Conservation (phyloP, 225 moss, liverwort and hornwort species). For the Straminergon stramineum region DNA sequence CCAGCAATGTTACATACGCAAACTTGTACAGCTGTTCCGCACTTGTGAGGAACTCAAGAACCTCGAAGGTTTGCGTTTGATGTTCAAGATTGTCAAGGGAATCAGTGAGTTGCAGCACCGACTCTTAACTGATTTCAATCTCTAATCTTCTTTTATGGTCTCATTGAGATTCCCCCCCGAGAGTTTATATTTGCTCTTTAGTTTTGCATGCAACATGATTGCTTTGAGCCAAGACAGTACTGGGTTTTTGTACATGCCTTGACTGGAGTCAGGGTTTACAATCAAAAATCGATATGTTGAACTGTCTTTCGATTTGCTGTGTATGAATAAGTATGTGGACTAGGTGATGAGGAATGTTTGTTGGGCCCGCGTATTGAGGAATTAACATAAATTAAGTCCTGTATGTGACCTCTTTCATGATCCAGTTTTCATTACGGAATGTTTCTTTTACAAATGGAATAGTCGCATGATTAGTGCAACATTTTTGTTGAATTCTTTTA, state of each 20-base stretch:
- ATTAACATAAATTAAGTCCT: neutral
- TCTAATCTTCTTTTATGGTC: neutral
- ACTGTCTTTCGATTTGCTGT: neutral
- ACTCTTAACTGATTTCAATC: neutral
- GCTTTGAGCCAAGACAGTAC: neutral
- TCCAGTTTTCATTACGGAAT: neutral
- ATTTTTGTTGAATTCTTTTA: neutral
- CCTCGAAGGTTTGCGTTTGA: slow-evolving; percentile 73
- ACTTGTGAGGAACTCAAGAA: slow-evolving; percentile 88
- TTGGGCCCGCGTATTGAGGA: neutral
- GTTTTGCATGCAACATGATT: neutral
- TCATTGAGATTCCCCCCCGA: neutral
- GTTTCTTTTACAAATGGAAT: neutral
- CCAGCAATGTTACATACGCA: slow-evolving; percentile 84
- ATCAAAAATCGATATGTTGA: neutral
- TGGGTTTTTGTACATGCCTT: neutral
- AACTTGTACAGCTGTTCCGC: slow-evolving; percentile 85
- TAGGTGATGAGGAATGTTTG: neutral
- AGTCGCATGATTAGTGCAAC: neutral
- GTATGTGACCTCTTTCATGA: neutral
- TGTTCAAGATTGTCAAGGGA: slow-evolving; percentile 95
- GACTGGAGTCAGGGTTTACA: neutral
- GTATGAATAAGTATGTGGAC: neutral
- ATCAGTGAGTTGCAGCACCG: slow-evolving; percentile 60
- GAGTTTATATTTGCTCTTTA: neutral